Conservation (phyloP, 2,329 filamentous ascomycete species). For the Dothideomycetes sp. region DNA sequence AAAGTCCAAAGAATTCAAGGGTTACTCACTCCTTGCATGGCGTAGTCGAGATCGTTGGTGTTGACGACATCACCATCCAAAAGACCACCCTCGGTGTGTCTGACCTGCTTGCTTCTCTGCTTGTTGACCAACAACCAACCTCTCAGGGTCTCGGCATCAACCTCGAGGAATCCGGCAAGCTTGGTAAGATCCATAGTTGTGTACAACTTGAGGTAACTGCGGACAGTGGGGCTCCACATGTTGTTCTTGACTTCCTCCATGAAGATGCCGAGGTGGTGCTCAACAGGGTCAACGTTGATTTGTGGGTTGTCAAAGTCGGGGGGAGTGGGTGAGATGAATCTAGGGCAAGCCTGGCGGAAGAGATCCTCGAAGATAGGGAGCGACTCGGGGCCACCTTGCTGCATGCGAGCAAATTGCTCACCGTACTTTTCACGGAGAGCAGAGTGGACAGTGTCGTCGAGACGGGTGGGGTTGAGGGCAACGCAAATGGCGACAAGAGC, state of each 20-base stretch:
- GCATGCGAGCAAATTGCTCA: slow-evolving; percentile 92
- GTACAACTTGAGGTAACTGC: slow-evolving; percentile 97
- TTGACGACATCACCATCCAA: slow-evolving; percentile 89
- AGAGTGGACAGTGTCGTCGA: slow-evolving; percentile 98
- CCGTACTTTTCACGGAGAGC: slow-evolving; percentile 98
- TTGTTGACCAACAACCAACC: slow-evolving; percentile 95
- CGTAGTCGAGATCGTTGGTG: slow-evolving; percentile 93
- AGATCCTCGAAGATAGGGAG: slow-evolving; percentile 97
- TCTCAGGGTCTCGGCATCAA: slow-evolving; percentile 90
- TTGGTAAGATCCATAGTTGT: slow-evolving; percentile 99
- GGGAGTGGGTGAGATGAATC: slow-evolving; percentile 96
- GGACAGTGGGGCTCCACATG: slow-evolving; percentile 94
- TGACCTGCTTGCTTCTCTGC: slow-evolving; percentile 92
- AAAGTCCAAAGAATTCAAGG: not conserved
- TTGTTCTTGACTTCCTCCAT: slow-evolving; percentile 99
- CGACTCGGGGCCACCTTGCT: slow-evolving; percentile 89
- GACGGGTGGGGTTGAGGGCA: slow-evolving; percentile 89
- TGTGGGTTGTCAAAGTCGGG: slow-evolving; percentile 97
- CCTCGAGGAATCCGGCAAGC: slow-evolving; percentile 92
- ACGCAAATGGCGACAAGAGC: slow-evolving; percentile 98
- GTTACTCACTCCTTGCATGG: slow-evolving; percentile 74
- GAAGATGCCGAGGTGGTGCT: slow-evolving; percentile 95
- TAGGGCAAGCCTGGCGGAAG: slow-evolving; percentile 95
- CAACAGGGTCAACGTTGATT: slow-evolving; percentile 90
- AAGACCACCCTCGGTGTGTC: slow-evolving; percentile 84